Percentiles rank a stretch among this genome's conserved stretches.
phyloP scores from a whole-genome alignment of 2,329 filamentous ascomycete species.

The Pseudogymnoascus sp. region DNA sequence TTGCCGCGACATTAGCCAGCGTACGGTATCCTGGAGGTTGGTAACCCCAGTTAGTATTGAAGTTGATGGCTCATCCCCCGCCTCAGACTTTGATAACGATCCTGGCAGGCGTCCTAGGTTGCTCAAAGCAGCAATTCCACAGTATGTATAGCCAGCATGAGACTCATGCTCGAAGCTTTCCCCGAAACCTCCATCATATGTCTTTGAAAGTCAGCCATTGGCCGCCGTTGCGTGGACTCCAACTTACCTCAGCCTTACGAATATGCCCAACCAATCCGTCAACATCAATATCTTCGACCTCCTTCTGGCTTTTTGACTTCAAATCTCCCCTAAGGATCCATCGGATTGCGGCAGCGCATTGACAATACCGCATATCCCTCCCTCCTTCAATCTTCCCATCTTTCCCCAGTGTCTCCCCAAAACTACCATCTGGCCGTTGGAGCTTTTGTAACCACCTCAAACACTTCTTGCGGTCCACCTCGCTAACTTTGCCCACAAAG shows the following conservation, averaged over 20 bases:
- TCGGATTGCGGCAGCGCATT: conserved; percentile 71
- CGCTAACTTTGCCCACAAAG: conserved; percentile 48
- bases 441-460: conserved; percentile 66
- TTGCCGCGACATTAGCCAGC: conserved; percentile 58
- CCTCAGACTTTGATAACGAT: conserved; percentile 7
- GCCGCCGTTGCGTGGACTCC: neutral
- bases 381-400: conserved; percentile 62
- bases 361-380: conserved; percentile 80
- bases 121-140: conserved; percentile 68
- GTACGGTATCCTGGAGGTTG: conserved; percentile 30
- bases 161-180: conserved; percentile 28
- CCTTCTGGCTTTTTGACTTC: conserved; percentile 42
- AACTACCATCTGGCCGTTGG: conserved; percentile 80
- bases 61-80: conserved; percentile 13
- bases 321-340: conserved; percentile 68
- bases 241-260: conserved; percentile 49
- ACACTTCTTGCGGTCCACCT: conserved; percentile 60
- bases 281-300: conserved; percentile 66
- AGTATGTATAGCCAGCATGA: conserved; percentile 76
- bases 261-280: conserved; percentile 64
- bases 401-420: conserved; percentile 69
- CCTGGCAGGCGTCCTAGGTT: conserved; percentile 45
- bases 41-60: conserved; percentile 29
- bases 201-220: conserved; percentile 18
- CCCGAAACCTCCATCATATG: conserved; percentile 28